Conservation (phyloP, 768 basidiomycete genomes). For the Russula ochroleuca region DNA sequence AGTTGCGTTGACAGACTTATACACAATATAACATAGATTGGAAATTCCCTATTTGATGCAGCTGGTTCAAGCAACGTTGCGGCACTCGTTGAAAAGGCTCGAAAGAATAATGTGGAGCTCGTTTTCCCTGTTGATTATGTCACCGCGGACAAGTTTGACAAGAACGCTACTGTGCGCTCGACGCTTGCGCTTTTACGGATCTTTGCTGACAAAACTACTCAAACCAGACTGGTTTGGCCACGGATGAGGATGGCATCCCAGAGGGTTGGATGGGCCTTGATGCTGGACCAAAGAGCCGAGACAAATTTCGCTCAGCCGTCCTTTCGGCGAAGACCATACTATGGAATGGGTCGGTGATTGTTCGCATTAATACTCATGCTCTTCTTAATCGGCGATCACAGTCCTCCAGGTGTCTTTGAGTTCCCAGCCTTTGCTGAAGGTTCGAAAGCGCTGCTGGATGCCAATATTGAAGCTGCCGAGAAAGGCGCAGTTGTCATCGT, state of each 20-base stretch:
- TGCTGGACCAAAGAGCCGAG: slow-evolving; percentile 76
- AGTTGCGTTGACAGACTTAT: slow-evolving; percentile 14
- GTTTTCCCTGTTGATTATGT: slow-evolving; percentile 95
- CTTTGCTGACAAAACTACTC: slow-evolving; percentile 5
- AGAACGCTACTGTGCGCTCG: slow-evolving; percentile 69
- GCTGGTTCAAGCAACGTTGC: slow-evolving; percentile 84
- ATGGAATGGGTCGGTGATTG: slow-evolving; percentile 76
- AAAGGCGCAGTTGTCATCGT: slow-evolving; percentile 90
- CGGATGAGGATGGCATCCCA: slow-evolving; percentile 84
- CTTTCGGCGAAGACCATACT: slow-evolving; percentile 90
- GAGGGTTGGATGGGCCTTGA: slow-evolving; percentile 96
- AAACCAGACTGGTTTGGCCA: slow-evolving; percentile 62
- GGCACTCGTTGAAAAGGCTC: slow-evolving; percentile 84
- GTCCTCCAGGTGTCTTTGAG: slow-evolving; percentile 97
- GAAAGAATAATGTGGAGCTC: slow-evolving; percentile 85
- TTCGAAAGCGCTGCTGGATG: slow-evolving; percentile 78
- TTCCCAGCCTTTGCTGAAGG: slow-evolving; percentile 88
- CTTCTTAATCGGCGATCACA: slow-evolving; percentile 34
- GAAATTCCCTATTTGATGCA: slow-evolving; percentile 89
- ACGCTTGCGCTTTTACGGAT: background rate
- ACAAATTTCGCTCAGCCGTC: slow-evolving; percentile 77
- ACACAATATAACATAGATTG: slow-evolving; percentile 55
- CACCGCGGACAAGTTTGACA: slow-evolving; percentile 92
- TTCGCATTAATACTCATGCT: background rate
- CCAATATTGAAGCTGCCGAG: slow-evolving; percentile 79